These are phyloP conservation scores for Fusarium irregulare DNA, from an alignment of 2,329 filamentous ascomycete species.

Conservation along the genomic window DNA sequence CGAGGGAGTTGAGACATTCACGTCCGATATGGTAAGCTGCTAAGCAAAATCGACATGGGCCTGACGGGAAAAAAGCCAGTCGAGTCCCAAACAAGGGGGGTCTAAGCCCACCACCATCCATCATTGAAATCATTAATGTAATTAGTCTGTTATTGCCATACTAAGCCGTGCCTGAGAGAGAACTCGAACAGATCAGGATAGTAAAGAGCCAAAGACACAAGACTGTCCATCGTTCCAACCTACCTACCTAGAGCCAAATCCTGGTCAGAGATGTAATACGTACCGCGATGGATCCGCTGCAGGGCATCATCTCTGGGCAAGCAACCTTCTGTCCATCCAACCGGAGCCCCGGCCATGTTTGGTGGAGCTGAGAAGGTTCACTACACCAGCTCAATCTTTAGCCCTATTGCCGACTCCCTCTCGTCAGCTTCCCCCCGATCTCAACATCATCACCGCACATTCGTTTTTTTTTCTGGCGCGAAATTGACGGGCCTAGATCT, in stretches of 20 bases:
- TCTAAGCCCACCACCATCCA: constrained; percentile 41
- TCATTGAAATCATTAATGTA: constrained; percentile 20
- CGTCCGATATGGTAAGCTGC: constrained; percentile 20
- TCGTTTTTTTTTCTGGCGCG: constrained; percentile 30
- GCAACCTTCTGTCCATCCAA: constrained; percentile 39
- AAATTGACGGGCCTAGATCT: constrained; percentile 34
- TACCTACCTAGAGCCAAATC: background rate
- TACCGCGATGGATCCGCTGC: constrained; percentile 18
- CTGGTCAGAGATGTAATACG: constrained; percentile 9
- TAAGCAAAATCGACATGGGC: constrained; percentile 30
- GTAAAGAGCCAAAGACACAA: constrained; percentile 5
- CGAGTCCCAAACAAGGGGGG: constrained; percentile 26
- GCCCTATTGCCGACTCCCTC: constrained; percentile 46
- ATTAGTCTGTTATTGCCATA: background rate
- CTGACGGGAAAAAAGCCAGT: constrained; percentile 21
- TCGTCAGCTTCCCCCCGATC: constrained; percentile 44
- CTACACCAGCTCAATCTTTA: constrained; percentile 45
- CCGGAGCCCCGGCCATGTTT: constrained; percentile 41
- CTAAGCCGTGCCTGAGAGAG: constrained; percentile 14
- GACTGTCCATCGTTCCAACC: background rate
- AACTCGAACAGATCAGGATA: constrained; percentile 1
- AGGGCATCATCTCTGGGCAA: constrained; percentile 35
- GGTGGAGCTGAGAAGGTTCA: constrained; percentile 40
- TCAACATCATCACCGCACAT: constrained; percentile 42
- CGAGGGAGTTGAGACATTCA: constrained; percentile 45